A percentile compares a stretch with the other conserved stretches of the same genome.
These are phyloP conservation scores for Gynandropsis gynandra DNA, from an alignment of 345 rosid genomes.

Conservation along the genomic window DNA sequence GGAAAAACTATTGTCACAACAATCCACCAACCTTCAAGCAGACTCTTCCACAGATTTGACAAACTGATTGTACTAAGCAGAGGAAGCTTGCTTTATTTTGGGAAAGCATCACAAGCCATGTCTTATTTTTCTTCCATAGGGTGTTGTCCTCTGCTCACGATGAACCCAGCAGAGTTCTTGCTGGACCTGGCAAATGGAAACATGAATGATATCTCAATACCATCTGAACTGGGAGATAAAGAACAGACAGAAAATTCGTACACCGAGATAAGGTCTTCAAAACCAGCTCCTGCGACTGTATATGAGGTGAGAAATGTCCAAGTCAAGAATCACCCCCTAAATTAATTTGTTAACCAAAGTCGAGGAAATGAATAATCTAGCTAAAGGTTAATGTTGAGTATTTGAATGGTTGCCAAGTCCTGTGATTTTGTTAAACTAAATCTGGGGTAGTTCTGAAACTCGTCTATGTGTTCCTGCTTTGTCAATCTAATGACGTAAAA, in stretches of 20 bases:
- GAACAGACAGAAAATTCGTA: conserved; percentile 42
- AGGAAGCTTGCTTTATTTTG: conserved; percentile 85
- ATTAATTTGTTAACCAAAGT: background rate
- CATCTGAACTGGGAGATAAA: conserved; percentile 71
- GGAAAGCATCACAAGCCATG: conserved; percentile 80
- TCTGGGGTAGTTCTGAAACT: too few relatives aligned
- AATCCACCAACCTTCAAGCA: conserved; percentile 93
- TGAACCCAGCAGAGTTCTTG: conserved; percentile 95
- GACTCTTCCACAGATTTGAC: conserved; percentile 89
- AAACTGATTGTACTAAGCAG: conserved; percentile 80
- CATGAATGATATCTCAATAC: conserved; percentile 68
- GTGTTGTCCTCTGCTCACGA: conserved; percentile 70
- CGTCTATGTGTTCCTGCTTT: too few relatives aligned
- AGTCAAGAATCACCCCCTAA: background rate
- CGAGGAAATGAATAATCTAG: too few relatives aligned
- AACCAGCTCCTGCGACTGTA: conserved; percentile 57
- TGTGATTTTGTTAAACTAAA: too few relatives aligned
- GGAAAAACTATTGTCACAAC: conserved; percentile 91
- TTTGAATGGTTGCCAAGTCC: too few relatives aligned
- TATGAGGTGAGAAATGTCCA: conserved; percentile 48
- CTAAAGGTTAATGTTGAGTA: too few relatives aligned
- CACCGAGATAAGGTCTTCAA: conserved; percentile 35
- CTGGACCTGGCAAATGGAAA: conserved; percentile 93
- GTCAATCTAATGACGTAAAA: too few relatives aligned
- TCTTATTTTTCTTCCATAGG: conserved; percentile 74